Conservation (phyloP, 768 basidiomycete genomes). For the Mycena latifolia region DNA sequence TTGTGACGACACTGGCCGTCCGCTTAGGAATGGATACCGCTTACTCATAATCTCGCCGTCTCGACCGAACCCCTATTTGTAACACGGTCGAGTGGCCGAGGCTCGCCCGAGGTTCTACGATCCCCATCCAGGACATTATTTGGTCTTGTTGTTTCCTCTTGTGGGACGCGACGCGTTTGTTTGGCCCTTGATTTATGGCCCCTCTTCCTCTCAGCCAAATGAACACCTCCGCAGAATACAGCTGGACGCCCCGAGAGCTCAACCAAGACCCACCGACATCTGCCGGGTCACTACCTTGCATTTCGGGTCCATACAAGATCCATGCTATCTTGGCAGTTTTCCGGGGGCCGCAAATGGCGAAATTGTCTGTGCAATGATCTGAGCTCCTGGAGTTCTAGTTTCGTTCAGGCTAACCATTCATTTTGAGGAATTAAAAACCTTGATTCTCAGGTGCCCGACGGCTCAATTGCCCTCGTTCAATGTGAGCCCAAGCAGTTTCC, state of each 20-base stretch:
- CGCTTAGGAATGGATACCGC: too few relatives aligned
- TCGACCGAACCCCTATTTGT: too few relatives aligned
- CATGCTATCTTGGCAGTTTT: conserved; percentile 57
- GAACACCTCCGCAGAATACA: conserved; percentile 3
- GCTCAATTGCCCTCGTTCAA: conserved; percentile 72
- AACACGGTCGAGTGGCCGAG: too few relatives aligned
- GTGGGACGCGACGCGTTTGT: conserved; percentile 11
- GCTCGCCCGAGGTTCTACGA: too few relatives aligned
- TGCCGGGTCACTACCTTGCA: conserved; percentile 27
- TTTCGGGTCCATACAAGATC: too few relatives aligned
- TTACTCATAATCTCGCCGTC: too few relatives aligned
- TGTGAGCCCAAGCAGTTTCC: conserved; percentile 78
- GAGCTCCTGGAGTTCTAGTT: too few relatives aligned
- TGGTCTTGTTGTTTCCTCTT: background rate
- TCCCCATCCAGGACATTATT: too few relatives aligned
- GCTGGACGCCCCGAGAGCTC: conserved; percentile 49
- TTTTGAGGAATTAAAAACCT: too few relatives aligned
- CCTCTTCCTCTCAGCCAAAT: conserved; percentile 5
- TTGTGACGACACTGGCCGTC: too few relatives aligned
- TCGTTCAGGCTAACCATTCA: too few relatives aligned
- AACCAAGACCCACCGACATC: conserved; percentile 37
- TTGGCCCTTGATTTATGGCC: background rate
- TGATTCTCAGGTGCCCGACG: conserved; percentile 78
- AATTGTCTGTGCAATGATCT: conserved; percentile 56
- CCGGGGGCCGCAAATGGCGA: conserved; percentile 63